Base-by-base conservation (phyloP, 2,329 filamentous ascomycete genomes). In the Colletotrichum coccodes region DNA sequence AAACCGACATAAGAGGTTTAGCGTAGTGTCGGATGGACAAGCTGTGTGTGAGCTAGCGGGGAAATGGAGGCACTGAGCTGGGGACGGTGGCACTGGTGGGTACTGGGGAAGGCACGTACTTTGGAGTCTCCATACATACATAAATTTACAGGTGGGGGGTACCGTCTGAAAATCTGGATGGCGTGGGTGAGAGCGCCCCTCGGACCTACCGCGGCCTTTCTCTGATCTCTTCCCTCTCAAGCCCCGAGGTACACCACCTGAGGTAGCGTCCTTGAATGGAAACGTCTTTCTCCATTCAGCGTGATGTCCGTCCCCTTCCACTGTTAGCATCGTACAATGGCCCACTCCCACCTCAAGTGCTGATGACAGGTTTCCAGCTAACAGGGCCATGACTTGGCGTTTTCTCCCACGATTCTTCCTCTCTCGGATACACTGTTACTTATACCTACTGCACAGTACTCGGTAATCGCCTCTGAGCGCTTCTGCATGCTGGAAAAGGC, bases 121-220 rank as follows among this genome's bases (percentile, higher is more conserved):
- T 16, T 7, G 12, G 30, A 7, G 16, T 18, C 12, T 6, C 42
- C 23, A 40, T n/a, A 42, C 16, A n/a, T n/a, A n/a, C n/a, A n/a
- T n/a, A n/a, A n/a, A n/a, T n/a, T n/a, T n/a, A n/a, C n/a, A n/a
- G n/a, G n/a, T n/a, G n/a, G n/a, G n/a, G n/a, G 44, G 23, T 47
- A 26, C 23, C n/a, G 7, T 18, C 34, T 28, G 34, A 36, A 36
- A n/a, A 34, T 47, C 40, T 32, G 21, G 40, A 26, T 46, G 40
- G 54, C 54, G 54, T 58, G 30, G 54, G 28, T 30, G 34, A 59
- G 34, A 59, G 40, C 16, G 40, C 14, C 40, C 52, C 28, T 67
- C 60, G 60, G 64, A 38, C 60, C 64, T 67, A 67, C 64, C 44
- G 60, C 64, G 60, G 64, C 18, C 64, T 57, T 57, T 63, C 42